Base-by-base conservation (phyloP, 192 early-diverging fungal species). In the Backusella parvicylindrica region DNA sequence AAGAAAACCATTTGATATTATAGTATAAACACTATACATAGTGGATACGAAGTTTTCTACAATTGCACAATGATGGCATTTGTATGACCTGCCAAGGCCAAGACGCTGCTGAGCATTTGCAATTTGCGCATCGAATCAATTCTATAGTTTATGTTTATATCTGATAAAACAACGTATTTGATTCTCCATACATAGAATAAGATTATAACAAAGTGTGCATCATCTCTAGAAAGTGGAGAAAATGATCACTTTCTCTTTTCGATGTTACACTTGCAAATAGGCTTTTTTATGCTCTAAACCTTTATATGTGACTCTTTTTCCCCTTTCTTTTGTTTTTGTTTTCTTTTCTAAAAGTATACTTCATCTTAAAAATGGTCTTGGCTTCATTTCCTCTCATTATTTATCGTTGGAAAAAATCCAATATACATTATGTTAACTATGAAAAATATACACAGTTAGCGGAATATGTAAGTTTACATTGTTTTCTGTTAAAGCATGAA, bases 301-400 rank as follows among this genome's bases (percentile, higher is more conserved):
- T 50, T 28, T 60, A 60, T 60, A 60, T 28, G 53, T 56, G 50
- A 56, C 50, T 56, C 23, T 8, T 56, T 56, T 56, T 56, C 50
- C 3, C 21, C 23, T 26, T 56, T 16, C 18, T 56, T 26, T 56
- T 56, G 21, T 56, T 56, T 56, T 56, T 56, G n/a, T 56, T 56
- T 56, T 12, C 23, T 56, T 26, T 56, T 23, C 11, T 7, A 56
- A 56, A 9, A 11, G 8, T 6, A 53, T n/a, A 7, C 4, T 7
- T 18, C 18, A 7, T 50, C 0, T 23, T 21, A 21, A 53, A 21
- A 40, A 72, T 72, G 71, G 35, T 23, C 28, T 30, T 72, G 12
- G 71, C 71, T 6, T 12, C 71, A 63, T 72, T 72, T 72, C 50
- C 50, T 60, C 31, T 72, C 26, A 30, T 72, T 38, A 63, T 63